Evolutionary conservation across 1,284 basidiomycete species (phyloP), one percentile per base, ranked within the genome.

Genomic region (Peniophora sp.): DNA sequence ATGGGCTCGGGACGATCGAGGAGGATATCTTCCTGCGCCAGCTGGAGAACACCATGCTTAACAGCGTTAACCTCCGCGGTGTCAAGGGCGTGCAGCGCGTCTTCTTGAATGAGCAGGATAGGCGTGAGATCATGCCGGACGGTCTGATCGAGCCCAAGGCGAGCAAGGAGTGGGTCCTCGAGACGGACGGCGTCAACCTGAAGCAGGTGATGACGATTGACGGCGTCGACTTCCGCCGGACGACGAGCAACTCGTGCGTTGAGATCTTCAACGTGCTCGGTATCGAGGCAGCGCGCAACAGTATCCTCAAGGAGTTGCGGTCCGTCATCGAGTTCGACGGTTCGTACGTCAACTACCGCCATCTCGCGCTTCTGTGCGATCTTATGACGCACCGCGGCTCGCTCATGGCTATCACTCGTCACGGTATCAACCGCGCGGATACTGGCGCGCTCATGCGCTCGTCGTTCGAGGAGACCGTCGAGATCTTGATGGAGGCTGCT

Each of bases 401-500:
- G 9, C 78, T 99, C 55, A 99, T 99, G 96, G 93, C 96, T 11
- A 99, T 99, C 69, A 99, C 97, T 47, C 93, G 97, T 47, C 97
- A 99, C 64, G 97, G 97, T 69, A 99, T 99, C 71, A 99, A 99
- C 70, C 86, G 96, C 51, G 91, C 96, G 24, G 94, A 98, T 61
- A 96, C 94, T 10, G 94, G 94, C 39, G 96, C 97, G 1, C 77
- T 99, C 50, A 98, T 99, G 87, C 80, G 97, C 47, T 98, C 94
- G 70, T 98, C 97, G 3, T 99, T 99, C 76, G 97, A 99, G 68
- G 97, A 99, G 76, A 99, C 97, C 0, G 97, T 98, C 55, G 97
- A 99, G 68, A 97, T 99, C 59, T 70, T 99, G 52, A 95, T 99
- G 85, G 97, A 99, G 66, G 97, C 97, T 0, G 97, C 97, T 0